phyloP scores from a whole-genome alignment of 305 asterid genomes.

The Rubia peregrina region DNA sequence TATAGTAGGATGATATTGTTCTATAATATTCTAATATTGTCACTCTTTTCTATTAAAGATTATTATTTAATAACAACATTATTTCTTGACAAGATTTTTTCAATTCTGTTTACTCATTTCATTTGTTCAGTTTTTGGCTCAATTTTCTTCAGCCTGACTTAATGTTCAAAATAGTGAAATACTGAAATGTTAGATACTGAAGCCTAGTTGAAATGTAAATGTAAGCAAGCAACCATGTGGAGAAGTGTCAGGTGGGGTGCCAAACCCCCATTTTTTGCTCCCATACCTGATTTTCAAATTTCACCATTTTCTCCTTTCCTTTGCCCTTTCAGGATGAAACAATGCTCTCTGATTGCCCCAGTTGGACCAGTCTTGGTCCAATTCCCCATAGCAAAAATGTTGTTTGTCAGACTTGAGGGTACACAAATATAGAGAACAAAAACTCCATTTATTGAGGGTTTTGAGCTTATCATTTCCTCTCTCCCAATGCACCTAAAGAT shows the following conservation, averaged over 20 bases:
- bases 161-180: background rate
- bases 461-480: constrained; percentile 26
- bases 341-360: constrained; percentile 20
- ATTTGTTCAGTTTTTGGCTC: too few relatives aligned
- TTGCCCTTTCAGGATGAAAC: background rate
- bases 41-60: too few relatives aligned
- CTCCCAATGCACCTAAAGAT: constrained; percentile 40
- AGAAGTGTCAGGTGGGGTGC: constrained; percentile 9
- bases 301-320: background rate
- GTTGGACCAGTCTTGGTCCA: constrained; percentile 83
- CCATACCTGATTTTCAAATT: background rate
- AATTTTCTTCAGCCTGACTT: too few relatives aligned
- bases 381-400: constrained; percentile 50
- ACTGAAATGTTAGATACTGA: too few relatives aligned
- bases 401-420: constrained; percentile 45
- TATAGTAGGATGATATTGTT: too few relatives aligned
- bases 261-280: background rate
- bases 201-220: too few relatives aligned
- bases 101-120: too few relatives aligned
- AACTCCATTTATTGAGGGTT: constrained; percentile 5
- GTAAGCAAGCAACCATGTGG: constrained; percentile 1
- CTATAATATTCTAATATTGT: too few relatives aligned
- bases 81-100: too few relatives aligned
- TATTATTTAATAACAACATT: too few relatives aligned
- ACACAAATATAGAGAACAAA: constrained; percentile 30